Conservation (phyloP, 2,329 filamentous ascomycete genomes). For the Pseudogymnoascus sp. region DNA sequence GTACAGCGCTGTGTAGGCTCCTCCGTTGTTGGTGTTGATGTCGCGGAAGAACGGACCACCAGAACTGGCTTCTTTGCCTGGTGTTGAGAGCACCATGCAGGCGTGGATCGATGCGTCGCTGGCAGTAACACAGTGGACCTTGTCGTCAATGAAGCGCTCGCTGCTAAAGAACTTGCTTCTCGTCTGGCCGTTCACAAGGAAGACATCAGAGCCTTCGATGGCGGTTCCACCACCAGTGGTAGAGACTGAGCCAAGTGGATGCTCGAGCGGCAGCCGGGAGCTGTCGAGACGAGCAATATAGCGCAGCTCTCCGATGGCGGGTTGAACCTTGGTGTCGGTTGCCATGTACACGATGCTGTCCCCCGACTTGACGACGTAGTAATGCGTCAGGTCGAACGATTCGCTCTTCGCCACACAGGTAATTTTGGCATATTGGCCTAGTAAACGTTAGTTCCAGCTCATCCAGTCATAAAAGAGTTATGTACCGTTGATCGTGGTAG, state of each 20-base stretch:
- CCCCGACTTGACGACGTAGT: slow-evolving; percentile 50
- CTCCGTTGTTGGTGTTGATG: slow-evolving; percentile 50
- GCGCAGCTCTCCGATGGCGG: slow-evolving; percentile 50
- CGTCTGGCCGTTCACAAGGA: slow-evolving; percentile 51
- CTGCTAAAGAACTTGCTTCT: slow-evolving; percentile 63
- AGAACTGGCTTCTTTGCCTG: slow-evolving; percentile 51
- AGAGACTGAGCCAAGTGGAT: slow-evolving; percentile 44
- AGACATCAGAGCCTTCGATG: slow-evolving; percentile 53
- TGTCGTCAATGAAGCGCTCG: slow-evolving; percentile 60
- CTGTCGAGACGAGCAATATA: slow-evolving; percentile 54
- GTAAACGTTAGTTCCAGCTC: neutral
- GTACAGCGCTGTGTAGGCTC: slow-evolving; percentile 48
- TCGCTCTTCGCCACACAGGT: slow-evolving; percentile 46
- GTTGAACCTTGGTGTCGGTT: slow-evolving; percentile 51
- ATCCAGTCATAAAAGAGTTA: too few species aligned
- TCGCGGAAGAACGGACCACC: slow-evolving; percentile 56
- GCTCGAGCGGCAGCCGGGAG: slow-evolving; percentile 39
- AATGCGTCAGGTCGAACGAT: slow-evolving; percentile 44
- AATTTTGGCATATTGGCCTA: slow-evolving; percentile 44
- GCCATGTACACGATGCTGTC: slow-evolving; percentile 52
- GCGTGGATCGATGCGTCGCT: slow-evolving; percentile 41
- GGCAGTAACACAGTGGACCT: slow-evolving; percentile 52
- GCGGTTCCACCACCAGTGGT: slow-evolving; percentile 44
- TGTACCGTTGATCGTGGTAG: slow-evolving; percentile 14
- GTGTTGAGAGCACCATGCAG: slow-evolving; percentile 47